Base-by-base conservation (phyloP, 2,329 filamentous ascomycete species). In the Orbilia quercus region DNA sequence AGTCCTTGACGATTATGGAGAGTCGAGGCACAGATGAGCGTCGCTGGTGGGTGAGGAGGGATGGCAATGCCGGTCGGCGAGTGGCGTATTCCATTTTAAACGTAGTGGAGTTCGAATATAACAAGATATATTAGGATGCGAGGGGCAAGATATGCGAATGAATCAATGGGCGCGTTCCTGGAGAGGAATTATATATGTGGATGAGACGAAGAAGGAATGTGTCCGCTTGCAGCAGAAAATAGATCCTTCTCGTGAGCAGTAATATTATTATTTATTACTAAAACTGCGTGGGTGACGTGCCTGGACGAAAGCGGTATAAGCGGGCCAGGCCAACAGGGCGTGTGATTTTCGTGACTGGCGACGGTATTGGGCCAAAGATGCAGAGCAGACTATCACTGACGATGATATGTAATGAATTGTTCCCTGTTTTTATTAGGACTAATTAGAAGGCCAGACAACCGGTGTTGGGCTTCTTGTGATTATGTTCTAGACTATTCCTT, bases 1-100 rank as follows among this genome's bases (percentile, higher is more conserved):
- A 59, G 60, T 73, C 69, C 38, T 73, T 73, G 48, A 73, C 57
- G 69, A 73, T 73, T 45, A 73, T 73, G 54, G 69, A 73, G 7
- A 73, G 69, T n/a, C 69, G 69, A 2, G 69, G 69, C 5, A 73
- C 69, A 36, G 69, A 73, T 11, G 59, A 59, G 53, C 67, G 67
- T 31, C 67, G 58, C 38, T 64, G 59, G 36, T 66, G 69, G 69
- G 34, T 65, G 51, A 72, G 67, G 18, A 64, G 63, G 16, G 42
- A 47, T 53, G 67, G 69, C 3, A 73, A 54, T 7, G 69, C 59
- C 42, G 59, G 69, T 53, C 69, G 60, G 22, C 69, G 69, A 28
- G 60, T 60, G 50, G 59, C 40, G 69, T 42, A 66, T 25, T 73
- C 69, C 69, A 73, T 73, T 51, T 55, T 63, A 50, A 58, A 64